Evolutionary conservation across 83 land plant species (phyloP).

Genomic region (Picea engelmannii): DNA sequence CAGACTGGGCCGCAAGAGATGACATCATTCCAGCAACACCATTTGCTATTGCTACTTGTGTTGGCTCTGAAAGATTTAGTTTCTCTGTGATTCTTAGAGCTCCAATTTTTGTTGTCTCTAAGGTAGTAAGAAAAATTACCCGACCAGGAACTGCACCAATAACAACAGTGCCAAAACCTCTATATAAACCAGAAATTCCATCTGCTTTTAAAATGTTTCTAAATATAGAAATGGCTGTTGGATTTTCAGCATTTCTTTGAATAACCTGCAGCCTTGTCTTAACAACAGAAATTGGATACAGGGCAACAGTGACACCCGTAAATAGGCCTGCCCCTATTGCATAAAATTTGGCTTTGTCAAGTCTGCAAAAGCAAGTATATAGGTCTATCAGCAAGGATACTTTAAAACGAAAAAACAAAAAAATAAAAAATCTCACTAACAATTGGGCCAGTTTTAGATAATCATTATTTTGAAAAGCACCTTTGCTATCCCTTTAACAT

Average conservation of each 20-base stretch:
- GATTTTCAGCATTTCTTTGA: constrained; percentile 43
- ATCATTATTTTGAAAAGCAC: too few relatives aligned
- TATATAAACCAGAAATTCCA: constrained; percentile 84
- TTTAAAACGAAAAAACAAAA: too few relatives aligned
- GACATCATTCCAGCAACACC: constrained; percentile 87
- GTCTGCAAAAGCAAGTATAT: constrained; percentile 44
- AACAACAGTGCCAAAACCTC: constrained; percentile 90
- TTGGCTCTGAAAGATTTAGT: constrained; percentile 66
- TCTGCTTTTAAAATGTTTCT: constrained; percentile 60
- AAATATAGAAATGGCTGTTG: constrained; percentile 58
- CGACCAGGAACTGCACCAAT: constrained; percentile 95
- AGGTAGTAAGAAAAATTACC: constrained; percentile 79
- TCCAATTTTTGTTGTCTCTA: constrained; percentile 77
- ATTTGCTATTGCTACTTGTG: constrained; percentile 85
- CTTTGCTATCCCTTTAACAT: too few relatives aligned
- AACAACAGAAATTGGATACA: constrained; percentile 86
- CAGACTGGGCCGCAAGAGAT: constrained; percentile 81
- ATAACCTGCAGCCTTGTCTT: constrained; percentile 93
- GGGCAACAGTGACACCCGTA: constrained; percentile 82
- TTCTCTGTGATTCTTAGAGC: constrained; percentile 57
- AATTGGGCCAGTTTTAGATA: too few relatives aligned
- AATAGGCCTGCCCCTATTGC: constrained; percentile 90
- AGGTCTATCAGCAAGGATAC: neutral
- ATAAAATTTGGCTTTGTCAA: constrained; percentile 85
- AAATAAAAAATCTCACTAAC: too few relatives aligned